Evolutionary conservation across 2,329 filamentous ascomycete genomes (phyloP), one percentile per base, ranked within the genome.

Genomic region (Calonectria leucothoes): DNA sequence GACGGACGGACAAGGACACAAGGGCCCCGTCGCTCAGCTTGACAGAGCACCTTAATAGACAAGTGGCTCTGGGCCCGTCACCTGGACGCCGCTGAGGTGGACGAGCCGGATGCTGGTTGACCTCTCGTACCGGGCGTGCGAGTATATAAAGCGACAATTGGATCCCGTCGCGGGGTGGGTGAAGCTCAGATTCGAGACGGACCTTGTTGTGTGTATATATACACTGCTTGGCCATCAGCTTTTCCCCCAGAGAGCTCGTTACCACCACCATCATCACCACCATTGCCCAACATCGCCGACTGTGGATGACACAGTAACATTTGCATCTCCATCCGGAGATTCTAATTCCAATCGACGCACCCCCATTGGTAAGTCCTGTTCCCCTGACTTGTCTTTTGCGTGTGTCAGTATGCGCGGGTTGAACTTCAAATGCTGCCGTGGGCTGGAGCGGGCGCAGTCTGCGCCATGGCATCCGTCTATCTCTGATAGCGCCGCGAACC

Each of bases 311-410:
- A 70, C 73, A 73, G 66, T 71, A 69, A 66, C 64, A 61, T 67
- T 59, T 45, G 27, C 52, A 57, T 64, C 45, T n/a, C 67, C 68
- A 39, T 52, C 31, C 59, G 64, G 66, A 71, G 72, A 76, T 75
- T 66, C 64, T 63, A 66, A 74, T 75, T 77, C 74, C 67, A 80
- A 79, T 76, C 74, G 75, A 71, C 48, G 66, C 73, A 69, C 55
- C 63, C 66, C 72, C 69, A 81, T 81, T 80, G 79, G 79, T 80
- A 75, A 81, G 79, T 80, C 17, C 45, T 35, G 70, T 66, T 59
- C 65, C 76, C 71, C 74, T 72, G 71, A 69, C 72, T 69, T 57
- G 37, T 12, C 37, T 42, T 51, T 12, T 51, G 29, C 29, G 66
- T 59, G 66, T n/a, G 48, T 27, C 23, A 42, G 23, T 25, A 37